Evolutionary conservation across 768 basidiomycete genomes (phyloP).

Genomic region (Leccinum olivaceopallidum): DNA sequence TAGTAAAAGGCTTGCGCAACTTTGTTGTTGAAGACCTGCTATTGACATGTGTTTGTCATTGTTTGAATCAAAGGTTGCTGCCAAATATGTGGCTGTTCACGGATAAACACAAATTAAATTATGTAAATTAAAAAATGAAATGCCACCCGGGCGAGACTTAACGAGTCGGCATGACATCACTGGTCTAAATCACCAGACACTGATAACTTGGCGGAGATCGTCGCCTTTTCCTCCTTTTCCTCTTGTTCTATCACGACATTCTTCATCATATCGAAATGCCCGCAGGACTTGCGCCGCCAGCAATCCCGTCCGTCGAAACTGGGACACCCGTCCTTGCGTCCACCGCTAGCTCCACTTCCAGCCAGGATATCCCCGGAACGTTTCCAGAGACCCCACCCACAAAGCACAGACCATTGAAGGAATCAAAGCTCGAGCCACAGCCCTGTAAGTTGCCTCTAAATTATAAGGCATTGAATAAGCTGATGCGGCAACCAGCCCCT

Average conservation of each 20-base stretch:
- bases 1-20: too few relatives aligned
- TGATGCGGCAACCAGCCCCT: slow-evolving; percentile 16
- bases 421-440: slow-evolving; percentile 2
- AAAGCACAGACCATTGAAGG: not conserved
- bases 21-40: not conserved
- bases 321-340: slow-evolving; percentile 24
- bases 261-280: slow-evolving; percentile 12
- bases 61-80: slow-evolving; percentile 15
- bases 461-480: not conserved
- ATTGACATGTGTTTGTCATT: slow-evolving; percentile 12
- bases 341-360: not conserved
- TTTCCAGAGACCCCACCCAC: not conserved
- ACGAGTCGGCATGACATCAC: slow-evolving; percentile 29
- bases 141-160: slow-evolving; percentile 13
- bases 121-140: not conserved
- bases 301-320: slow-evolving; percentile 17
- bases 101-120: not conserved
- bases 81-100: slow-evolving; percentile 8
- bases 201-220: slow-evolving; percentile 4
- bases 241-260: not conserved
- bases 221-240: not conserved
- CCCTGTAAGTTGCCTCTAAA: slow-evolving; percentile 11
- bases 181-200: slow-evolving; percentile 5
- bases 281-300: slow-evolving; percentile 11
- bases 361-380: not conserved